Base-by-base conservation (phyloP, 2,329 filamentous ascomycete species). In the Cercospora sp. region DNA sequence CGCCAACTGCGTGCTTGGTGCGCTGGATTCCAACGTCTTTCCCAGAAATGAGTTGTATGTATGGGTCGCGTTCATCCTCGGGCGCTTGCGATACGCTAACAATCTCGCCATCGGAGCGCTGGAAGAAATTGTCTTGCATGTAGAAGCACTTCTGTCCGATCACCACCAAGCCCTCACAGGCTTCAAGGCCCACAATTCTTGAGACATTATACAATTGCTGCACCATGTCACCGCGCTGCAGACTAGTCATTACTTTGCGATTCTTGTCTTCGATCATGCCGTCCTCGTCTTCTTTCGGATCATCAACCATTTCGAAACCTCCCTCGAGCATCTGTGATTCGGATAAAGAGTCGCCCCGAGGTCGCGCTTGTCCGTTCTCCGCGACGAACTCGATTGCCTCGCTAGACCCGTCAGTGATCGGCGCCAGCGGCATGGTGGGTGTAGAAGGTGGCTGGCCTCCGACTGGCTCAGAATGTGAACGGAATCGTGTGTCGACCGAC, bases 31-130 rank as follows among this genome's bases (percentile, higher is more conserved):
- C 76, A 77, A 89, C 82, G 83, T 93, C 81, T 84, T 91, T 87
- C 26, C 91, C 91, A 3, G 93, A 90, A 71, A 99, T 96, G 78
- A 98, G 94, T 75, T 96, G 92, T 18, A 97, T 90, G 77, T 97
- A 99, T 0, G 93, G 93, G 75, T 99, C 95, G 23, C 95, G 90
- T 80, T 99, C 96, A 73, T 98, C 94, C 0, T 87, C 83, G 0
- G 94, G 93, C 2, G 95, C 96, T 79, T 98, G 93, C 88, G 92
- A 94, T 8, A 97, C 94, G 75, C 97, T 94, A 68, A 99, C 92
- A 76, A 99, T 97, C 78, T 99, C 96, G 12, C 94, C 94, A 75
- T 97, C 95, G 2, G 91, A 90, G 71, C 94, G 89, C 76, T 98
- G 94, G 78, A 99, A 98, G 75, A 97, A 94, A 73, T 95, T 94